Evolutionary conservation across 306 rosid genomes (phyloP), one percentile per base, ranked within the genome.

Genomic region (Benincasa hispida): DNA sequence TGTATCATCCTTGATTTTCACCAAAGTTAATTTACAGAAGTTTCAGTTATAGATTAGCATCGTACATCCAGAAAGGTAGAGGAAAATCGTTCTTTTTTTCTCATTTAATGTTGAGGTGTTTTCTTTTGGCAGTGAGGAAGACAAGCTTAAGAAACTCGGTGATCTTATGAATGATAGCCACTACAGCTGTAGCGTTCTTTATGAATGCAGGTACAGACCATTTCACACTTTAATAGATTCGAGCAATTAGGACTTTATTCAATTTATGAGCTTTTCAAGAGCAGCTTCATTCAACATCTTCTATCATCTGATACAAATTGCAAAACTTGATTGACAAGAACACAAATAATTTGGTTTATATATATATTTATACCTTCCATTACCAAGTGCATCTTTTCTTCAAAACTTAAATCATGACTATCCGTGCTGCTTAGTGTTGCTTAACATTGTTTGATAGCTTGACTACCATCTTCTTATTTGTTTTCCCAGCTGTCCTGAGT

Each of bases 91-190:
- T 19, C 45, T 17, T 32, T 1, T 34, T n/a, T 1, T 4, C 11
- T 3, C 14, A 19, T 66, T 66, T 66, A 39, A 66, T 39, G 51
- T 66, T 19, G 21, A 50, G 18, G 22, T 2, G 2, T 28, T 50
- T 25, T 72, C 17, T 27, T 48, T 75, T 86, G 86, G 83, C 92
- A 95, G 99, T 73, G 98, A 92, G 55, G 98, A 89, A 78, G 98
- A 86, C 56, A 86, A 65, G 83, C 87, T 95, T 45, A 87, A 87
- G 89, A 87, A 84, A 76, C 96, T 95, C 24, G 99, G 99, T 24
- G 92, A 88, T 84, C 97, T 92, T 78, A 95, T 95, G 99, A 92
- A 95, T 42, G 98, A 86, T 42, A 95, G 99, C 79, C 99, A 95
- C 84, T 35, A 85, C 72, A 95, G 99, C 91, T 95, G 99, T 79